phyloP scores from a whole-genome alignment of 768 basidiomycete species.

The Macrolepiota dolichaula region DNA sequence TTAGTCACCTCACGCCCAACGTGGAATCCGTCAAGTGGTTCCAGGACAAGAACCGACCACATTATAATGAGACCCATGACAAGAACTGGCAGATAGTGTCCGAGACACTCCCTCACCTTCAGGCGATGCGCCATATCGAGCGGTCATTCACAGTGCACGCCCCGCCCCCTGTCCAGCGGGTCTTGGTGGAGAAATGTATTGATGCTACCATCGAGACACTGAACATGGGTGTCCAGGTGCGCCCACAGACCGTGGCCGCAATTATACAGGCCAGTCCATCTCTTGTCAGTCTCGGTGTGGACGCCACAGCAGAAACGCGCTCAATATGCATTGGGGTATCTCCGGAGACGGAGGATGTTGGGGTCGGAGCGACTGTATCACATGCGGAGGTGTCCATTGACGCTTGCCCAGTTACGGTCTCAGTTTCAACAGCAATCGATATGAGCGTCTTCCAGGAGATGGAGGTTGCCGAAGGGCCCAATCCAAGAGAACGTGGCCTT shows the following conservation, averaged over 20 bases:
- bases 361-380: constrained; percentile 43
- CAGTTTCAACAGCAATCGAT: constrained; percentile 42
- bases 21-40: constrained; percentile 73
- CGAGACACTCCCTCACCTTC: constrained; percentile 71
- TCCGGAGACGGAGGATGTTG: constrained; percentile 36
- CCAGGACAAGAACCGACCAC: constrained; percentile 72
- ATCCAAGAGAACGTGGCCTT: neutral
- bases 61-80: constrained; percentile 64
- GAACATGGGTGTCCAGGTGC: constrained; percentile 29
- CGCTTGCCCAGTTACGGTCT: constrained; percentile 28
- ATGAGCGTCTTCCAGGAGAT: constrained; percentile 25
- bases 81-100: constrained; percentile 66
- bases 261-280: constrained; percentile 35
- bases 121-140: constrained; percentile 61
- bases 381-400: constrained; percentile 7
- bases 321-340: constrained; percentile 49
- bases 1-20: constrained; percentile 75
- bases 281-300: constrained; percentile 28
- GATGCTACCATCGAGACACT: constrained; percentile 36
- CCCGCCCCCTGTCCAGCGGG: constrained; percentile 23
- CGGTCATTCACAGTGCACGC: constrained; percentile 34
- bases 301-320: constrained; percentile 28
- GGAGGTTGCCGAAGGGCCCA: constrained; percentile 10
- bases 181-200: constrained; percentile 39
- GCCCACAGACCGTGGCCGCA: constrained; percentile 25